phyloP scores from a whole-genome alignment of 805 yeast species.

The Zygotorulaspora sp. region DNA sequence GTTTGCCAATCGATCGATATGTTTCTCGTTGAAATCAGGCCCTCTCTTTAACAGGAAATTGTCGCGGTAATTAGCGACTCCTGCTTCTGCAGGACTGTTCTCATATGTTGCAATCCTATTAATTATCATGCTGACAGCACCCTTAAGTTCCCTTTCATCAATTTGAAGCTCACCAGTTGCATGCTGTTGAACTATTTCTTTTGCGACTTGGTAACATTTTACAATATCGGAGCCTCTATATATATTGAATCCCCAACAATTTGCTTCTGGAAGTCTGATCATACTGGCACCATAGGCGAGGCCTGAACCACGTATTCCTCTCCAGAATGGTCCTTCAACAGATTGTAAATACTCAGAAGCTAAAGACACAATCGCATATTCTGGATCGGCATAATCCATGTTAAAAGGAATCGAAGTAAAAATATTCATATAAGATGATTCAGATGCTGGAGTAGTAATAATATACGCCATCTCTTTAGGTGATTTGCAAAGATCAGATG shows the following conservation, averaged over 20 bases:
- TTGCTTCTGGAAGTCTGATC: constrained; percentile 55
- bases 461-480: constrained; percentile 54
- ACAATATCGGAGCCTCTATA: constrained; percentile 82
- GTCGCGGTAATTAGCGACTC: constrained; percentile 61
- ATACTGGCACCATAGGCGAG: constrained; percentile 84
- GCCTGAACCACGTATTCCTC: constrained; percentile 92
- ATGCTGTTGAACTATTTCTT: constrained; percentile 56
- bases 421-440: constrained; percentile 64
- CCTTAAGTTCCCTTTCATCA: constrained; percentile 58
- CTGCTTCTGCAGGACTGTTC: constrained; percentile 61
- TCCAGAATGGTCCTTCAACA: constrained; percentile 96
- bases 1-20: constrained; percentile 49
- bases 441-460: constrained; percentile 76
- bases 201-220: constrained; percentile 57
- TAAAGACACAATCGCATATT: constrained; percentile 63
- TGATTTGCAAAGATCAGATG: constrained; percentile 51
- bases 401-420: constrained; percentile 52
- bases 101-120: constrained; percentile 65
- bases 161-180: constrained; percentile 51
- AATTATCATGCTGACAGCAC: constrained; percentile 73
- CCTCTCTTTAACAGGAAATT: constrained; percentile 67
- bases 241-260: constrained; percentile 59
- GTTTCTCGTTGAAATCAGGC: constrained; percentile 50
- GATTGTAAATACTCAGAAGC: constrained; percentile 75
- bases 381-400: constrained; percentile 45